Evolutionary conservation across 2,329 filamentous ascomycete species (phyloP).

Genomic region (Apiospora sp.): DNA sequence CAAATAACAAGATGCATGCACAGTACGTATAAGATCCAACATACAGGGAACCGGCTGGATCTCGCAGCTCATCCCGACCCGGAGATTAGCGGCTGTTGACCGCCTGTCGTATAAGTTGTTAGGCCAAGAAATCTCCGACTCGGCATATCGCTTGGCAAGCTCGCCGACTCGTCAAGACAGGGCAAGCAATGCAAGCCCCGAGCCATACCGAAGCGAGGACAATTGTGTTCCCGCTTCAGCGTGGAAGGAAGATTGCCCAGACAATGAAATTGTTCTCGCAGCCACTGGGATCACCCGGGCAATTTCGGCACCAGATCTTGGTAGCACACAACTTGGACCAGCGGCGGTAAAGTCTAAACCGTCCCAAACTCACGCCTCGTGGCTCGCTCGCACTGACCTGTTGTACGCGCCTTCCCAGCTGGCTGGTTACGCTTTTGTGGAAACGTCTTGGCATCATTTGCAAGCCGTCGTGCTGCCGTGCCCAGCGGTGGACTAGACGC

Average conservation of each 20-base stretch:
- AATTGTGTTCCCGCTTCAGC: too few species aligned
- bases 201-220: not conserved
- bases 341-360: not conserved
- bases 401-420: not conserved
- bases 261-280: too few species aligned
- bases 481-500: not conserved
- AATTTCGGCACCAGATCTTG: constrained; percentile 2
- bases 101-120: not conserved
- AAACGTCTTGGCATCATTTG: not conserved
- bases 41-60: not conserved
- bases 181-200: constrained; percentile 3
- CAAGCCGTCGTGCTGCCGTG: too few species aligned
- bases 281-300: not conserved
- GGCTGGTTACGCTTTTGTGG: not conserved
- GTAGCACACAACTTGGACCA: not conserved
- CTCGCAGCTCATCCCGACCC: not conserved
- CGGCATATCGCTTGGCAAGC: constrained; percentile 3
- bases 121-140: not conserved
- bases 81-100: not conserved
- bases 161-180: not conserved
- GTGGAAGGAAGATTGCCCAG: too few species aligned
- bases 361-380: not conserved
- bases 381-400: not conserved
- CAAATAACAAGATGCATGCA: not conserved
- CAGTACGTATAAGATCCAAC: too few species aligned